These are phyloP conservation scores for Rosa hybrid DNA, from an alignment of 331 rosid species.

Conservation along the genomic window DNA sequence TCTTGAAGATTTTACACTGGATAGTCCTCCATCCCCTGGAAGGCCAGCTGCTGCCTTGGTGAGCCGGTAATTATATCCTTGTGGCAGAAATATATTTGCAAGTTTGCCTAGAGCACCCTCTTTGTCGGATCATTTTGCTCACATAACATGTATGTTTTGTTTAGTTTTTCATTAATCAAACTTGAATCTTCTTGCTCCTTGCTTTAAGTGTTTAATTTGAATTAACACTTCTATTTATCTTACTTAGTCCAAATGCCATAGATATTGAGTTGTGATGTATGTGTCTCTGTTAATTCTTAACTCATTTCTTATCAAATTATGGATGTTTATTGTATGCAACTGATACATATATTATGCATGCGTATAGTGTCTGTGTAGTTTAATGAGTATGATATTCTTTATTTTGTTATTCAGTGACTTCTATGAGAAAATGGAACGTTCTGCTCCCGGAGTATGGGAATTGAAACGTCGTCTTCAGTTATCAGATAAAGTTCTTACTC, in stretches of 20 bases:
- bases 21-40: background rate
- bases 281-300: background rate
- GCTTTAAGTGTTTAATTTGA: background rate
- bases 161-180: background rate
- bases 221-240: background rate
- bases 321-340: background rate
- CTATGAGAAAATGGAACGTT: conserved; percentile 71
- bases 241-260: background rate
- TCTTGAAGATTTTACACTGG: background rate
- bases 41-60: conserved; percentile 1
- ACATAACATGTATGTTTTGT: background rate
- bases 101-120: conserved; percentile 1
- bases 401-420: conserved; percentile 51
- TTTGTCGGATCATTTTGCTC: conserved; percentile 3
- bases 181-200: background rate
- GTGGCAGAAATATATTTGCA: background rate
- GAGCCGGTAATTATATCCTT: conserved; percentile 1
- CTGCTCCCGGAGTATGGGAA: conserved; percentile 78
- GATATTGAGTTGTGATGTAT: conserved; percentile 2
- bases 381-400: background rate
- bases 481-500: conserved; percentile 61
- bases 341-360: background rate
- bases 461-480: background rate
- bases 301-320: background rate
- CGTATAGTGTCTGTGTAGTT: background rate